phyloP scores from a whole-genome alignment of 2,329 filamentous ascomycete genomes.

The Rutstroemia sp. region DNA sequence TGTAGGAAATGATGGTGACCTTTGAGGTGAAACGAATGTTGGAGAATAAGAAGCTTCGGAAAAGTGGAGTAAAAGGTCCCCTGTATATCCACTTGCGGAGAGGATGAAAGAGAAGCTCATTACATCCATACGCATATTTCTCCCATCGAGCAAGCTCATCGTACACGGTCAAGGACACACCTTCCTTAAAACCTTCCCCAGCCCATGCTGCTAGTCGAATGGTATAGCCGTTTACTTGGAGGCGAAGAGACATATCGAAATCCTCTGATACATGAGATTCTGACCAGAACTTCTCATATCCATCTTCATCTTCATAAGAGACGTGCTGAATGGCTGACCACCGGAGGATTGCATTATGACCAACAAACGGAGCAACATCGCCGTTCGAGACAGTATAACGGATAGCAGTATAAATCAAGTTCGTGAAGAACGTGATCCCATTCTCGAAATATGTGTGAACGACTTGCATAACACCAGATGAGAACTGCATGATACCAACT shows the following conservation, averaged over 20 bases:
- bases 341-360: constrained; percentile 71
- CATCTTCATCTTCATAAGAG: constrained; percentile 60
- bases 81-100: constrained; percentile 63
- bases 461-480: constrained; percentile 73
- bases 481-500: constrained; percentile 72
- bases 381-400: constrained; percentile 71
- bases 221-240: constrained; percentile 65
- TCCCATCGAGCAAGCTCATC: constrained; percentile 82
- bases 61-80: constrained; percentile 73
- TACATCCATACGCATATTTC: constrained; percentile 80
- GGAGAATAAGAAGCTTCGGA: constrained; percentile 65
- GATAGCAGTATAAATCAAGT: constrained; percentile 71
- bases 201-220: constrained; percentile 68
- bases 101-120: constrained; percentile 75
- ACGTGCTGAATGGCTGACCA: constrained; percentile 72
- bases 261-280: constrained; percentile 75
- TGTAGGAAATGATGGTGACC: constrained; percentile 68
- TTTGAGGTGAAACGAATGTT: constrained; percentile 70
- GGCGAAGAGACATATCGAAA: constrained; percentile 73
- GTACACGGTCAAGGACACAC: constrained; percentile 76
- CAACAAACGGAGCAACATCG: constrained; percentile 71
- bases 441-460: constrained; percentile 66
- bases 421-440: constrained; percentile 64
- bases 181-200: constrained; percentile 73
- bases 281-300: constrained; percentile 75